phyloP scores from a whole-genome alignment of 257 asterid genomes.

The Haberlea rhodopensis region DNA sequence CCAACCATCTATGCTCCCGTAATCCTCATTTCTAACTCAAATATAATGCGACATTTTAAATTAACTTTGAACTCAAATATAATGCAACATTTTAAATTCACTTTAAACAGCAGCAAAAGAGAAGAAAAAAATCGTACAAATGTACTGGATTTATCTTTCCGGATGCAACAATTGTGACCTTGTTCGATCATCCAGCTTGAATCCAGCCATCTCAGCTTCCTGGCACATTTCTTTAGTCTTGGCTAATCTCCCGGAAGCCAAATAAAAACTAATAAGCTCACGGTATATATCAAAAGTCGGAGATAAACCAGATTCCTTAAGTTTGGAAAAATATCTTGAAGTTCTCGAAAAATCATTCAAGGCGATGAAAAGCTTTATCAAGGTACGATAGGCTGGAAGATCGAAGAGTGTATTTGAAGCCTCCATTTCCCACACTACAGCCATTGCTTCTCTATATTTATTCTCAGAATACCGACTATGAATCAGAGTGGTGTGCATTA shows the following conservation, averaged over 20 bases:
- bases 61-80: too few species aligned
- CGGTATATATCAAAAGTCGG: constrained; percentile 63
- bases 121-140: too few species aligned
- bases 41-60: too few species aligned
- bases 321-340: constrained; percentile 57
- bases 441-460: constrained; percentile 66
- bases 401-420: constrained; percentile 59
- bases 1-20: too few species aligned
- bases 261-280: constrained; percentile 43
- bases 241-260: constrained; percentile 62
- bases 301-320: constrained; percentile 69
- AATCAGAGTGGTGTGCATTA: constrained; percentile 73
- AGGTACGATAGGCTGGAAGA: constrained; percentile 78
- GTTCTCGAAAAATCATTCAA: constrained; percentile 60
- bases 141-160: constrained; percentile 8
- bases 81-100: too few species aligned
- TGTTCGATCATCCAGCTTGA: constrained; percentile 36
- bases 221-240: constrained; percentile 58
- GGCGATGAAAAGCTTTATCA: constrained; percentile 72
- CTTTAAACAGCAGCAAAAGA: too few species aligned
- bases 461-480: constrained; percentile 58
- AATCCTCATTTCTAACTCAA: too few species aligned
- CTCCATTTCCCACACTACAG: constrained; percentile 85
- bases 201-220: constrained; percentile 84
- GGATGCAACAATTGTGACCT: constrained; percentile 18